A percentile compares a stretch with the other conserved stretches of the same genome.
Conservation (phyloP, 23 red algal species). For the Gracilaria domingensis region DNA sequence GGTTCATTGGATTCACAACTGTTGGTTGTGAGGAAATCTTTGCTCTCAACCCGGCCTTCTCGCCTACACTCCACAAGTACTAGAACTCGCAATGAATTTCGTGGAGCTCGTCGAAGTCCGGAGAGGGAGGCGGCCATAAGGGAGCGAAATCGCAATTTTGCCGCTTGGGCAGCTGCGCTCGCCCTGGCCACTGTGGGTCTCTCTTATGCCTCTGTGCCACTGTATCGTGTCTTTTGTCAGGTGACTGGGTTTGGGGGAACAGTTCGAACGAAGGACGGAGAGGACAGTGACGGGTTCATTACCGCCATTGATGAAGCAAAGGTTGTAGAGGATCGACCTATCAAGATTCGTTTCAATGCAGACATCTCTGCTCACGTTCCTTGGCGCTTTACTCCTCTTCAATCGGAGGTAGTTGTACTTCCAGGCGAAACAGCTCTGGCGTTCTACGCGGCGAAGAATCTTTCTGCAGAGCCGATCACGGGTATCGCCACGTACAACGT, state of each 20-base stretch:
- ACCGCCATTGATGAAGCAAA: slow-evolving; percentile 69
- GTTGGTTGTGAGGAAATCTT: too few species aligned
- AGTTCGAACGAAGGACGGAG: slow-evolving; percentile 46
- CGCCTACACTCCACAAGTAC: neutral
- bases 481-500: slow-evolving; percentile 99
- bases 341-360: slow-evolving; percentile 93
- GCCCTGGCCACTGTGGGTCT: slow-evolving; percentile 82
- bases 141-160: slow-evolving; percentile 74
- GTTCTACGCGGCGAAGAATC: slow-evolving; percentile 95
- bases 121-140: slow-evolving; percentile 65
- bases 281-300: slow-evolving; percentile 70
- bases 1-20: neutral
- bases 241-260: slow-evolving; percentile 97
- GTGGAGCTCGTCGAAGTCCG: slow-evolving; percentile 48
- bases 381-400: slow-evolving; percentile 89
- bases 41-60: neutral
- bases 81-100: neutral
- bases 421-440: slow-evolving; percentile 97
- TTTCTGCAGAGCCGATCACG: slow-evolving; percentile 74
- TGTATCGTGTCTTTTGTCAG: slow-evolving; percentile 99
- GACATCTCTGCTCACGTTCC: slow-evolving; percentile 86
- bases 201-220: slow-evolving; percentile 94
- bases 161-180: slow-evolving; percentile 69
- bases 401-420: slow-evolving; percentile 72
- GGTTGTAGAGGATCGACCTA: slow-evolving; percentile 72